Percentiles rank a stretch among this genome's conserved stretches.
These are phyloP conservation scores for Aspergillus haitiensis DNA, from an alignment of 495 filamentous ascomycete species.

Conservation along the genomic window DNA sequence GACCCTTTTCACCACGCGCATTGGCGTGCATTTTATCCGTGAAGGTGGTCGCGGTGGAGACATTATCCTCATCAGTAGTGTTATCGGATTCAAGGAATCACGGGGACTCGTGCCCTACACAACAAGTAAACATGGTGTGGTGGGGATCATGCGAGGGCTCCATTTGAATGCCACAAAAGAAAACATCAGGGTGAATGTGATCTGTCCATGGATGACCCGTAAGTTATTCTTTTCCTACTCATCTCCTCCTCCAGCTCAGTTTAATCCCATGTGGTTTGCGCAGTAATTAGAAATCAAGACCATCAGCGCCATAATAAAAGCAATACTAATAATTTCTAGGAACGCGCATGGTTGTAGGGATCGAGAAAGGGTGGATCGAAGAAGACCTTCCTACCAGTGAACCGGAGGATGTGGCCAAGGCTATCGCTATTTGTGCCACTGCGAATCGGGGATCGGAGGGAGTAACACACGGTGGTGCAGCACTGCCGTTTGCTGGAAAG, in stretches of 20 bases:
- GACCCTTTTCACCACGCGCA: constrained; percentile 11
- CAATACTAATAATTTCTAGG: background rate
- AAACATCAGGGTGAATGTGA: constrained; percentile 9
- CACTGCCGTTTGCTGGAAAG: constrained; percentile 12
- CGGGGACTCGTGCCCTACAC: constrained; percentile 2
- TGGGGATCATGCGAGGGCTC: constrained; percentile 14
- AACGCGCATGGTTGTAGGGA: constrained; percentile 8
- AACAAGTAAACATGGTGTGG: constrained; percentile 12
- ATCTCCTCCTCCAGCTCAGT: background rate
- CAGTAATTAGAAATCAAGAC: background rate
- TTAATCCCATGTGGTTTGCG: background rate
- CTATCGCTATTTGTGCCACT: constrained; percentile 2
- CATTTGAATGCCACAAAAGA: constrained; percentile 1
- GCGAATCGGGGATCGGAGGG: constrained; percentile 6
- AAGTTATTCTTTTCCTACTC: background rate
- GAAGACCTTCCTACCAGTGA: constrained; percentile 5
- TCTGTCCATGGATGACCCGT: constrained; percentile 17
- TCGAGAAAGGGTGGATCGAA: constrained; percentile 6
- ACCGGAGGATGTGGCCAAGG: constrained; percentile 6
- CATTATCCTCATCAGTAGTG: constrained; percentile 11
- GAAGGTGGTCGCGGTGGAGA: background rate
- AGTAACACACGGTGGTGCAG: background rate
- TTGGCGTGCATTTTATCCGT: constrained; percentile 8
- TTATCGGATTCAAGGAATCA: constrained; percentile 12
- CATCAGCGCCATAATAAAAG: background rate